Percentiles rank a stretch among this genome's conserved stretches.
Conservation (phyloP, 305 asterid genomes). For the Fraxinus angustifolia region DNA sequence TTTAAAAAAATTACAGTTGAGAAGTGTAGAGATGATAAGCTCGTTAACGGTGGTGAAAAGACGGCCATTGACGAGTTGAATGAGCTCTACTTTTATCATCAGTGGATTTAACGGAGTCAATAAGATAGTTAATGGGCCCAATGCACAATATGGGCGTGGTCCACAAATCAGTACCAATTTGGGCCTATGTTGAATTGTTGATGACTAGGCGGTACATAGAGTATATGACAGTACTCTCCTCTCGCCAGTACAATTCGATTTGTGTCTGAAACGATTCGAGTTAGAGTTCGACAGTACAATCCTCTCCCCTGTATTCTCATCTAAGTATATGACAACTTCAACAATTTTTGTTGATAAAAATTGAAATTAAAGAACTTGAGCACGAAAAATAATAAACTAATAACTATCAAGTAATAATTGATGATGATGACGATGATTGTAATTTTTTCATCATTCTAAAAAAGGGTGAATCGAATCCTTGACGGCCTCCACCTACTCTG, state of each 20-base stretch:
- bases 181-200: not conserved
- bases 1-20: conserved; percentile 26
- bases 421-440: too few relatives aligned
- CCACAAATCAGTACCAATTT: not conserved
- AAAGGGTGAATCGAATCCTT: too few relatives aligned
- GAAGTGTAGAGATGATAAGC: conserved; percentile 26
- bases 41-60: conserved; percentile 22
- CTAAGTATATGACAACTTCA: not conserved
- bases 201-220: not conserved
- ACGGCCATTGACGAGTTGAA: conserved; percentile 40
- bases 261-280: not conserved
- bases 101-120: not conserved
- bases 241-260: too few relatives aligned
- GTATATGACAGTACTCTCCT: too few relatives aligned
- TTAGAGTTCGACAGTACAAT: not conserved
- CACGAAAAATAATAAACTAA: too few relatives aligned
- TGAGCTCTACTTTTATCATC: not conserved
- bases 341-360: not conserved
- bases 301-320: not conserved
- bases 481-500: too few relatives aligned
- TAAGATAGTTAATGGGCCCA: not conserved
- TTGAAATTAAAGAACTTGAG: not conserved
- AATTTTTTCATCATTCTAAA: not conserved
- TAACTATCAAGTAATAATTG: too few relatives aligned
- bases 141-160: not conserved